A percentile compares a stretch with the other conserved stretches of the same genome.
Conservation (phyloP, 257 asterid genomes). For the Linderniella brevidens region DNA sequence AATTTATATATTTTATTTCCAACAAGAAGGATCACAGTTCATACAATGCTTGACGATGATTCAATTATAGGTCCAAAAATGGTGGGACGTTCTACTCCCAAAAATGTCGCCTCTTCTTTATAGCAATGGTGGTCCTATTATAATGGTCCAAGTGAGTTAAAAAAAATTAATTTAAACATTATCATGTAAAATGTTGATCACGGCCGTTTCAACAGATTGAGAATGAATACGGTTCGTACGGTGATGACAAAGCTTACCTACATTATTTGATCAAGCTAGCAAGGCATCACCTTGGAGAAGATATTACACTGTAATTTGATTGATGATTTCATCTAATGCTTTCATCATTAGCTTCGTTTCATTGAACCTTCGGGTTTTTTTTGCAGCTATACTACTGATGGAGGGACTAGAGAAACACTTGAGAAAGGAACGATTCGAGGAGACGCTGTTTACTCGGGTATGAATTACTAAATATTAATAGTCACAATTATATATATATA, state of each 20-base stretch:
- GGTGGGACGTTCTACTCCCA: slow-evolving; percentile 84
- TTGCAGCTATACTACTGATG: slow-evolving; percentile 91
- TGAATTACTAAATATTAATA: slow-evolving; percentile 8
- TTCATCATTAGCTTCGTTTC: background rate
- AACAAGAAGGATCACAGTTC: too few relatives aligned
- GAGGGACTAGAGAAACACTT: slow-evolving; percentile 67
- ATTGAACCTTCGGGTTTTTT: slow-evolving; percentile 5
- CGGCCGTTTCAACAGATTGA: slow-evolving; percentile 82
- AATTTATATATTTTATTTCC: too few relatives aligned
- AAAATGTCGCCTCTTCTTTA: slow-evolving; percentile 60
- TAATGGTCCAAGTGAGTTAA: slow-evolving; percentile 72
- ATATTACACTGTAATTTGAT: slow-evolving; percentile 50
- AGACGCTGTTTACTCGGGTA: slow-evolving; percentile 78
- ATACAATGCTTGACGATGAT: background rate
- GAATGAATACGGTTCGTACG: slow-evolving; percentile 93
- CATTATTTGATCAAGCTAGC: slow-evolving; percentile 75
- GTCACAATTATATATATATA: too few relatives aligned
- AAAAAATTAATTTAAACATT: background rate
- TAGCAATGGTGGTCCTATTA: slow-evolving; percentile 77
- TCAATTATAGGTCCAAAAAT: slow-evolving; percentile 51
- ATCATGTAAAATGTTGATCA: background rate
- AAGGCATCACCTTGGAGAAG: slow-evolving; percentile 59
- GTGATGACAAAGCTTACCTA: slow-evolving; percentile 77
- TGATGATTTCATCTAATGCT: background rate
- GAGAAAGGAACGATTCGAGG: slow-evolving; percentile 80